Conservation (phyloP, 345 rosid genomes). For the Gossypium longicalyx region DNA sequence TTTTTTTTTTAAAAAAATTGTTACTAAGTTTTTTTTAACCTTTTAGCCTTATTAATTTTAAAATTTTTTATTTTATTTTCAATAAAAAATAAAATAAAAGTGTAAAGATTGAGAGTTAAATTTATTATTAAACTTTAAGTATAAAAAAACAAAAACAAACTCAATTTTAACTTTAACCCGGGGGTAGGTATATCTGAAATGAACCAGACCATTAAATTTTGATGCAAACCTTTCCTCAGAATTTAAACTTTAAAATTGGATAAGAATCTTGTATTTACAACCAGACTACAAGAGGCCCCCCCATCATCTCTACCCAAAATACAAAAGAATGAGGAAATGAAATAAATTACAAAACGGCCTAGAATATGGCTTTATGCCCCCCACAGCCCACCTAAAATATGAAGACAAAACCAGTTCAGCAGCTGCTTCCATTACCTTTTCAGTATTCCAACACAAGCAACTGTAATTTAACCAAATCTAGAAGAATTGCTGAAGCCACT, state of each 20-base stretch:
- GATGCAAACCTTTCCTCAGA: not conserved
- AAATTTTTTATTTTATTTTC: no score
- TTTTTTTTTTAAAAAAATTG: no score
- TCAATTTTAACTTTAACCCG: no score
- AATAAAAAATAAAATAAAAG: no score
- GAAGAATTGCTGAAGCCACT: slow-evolving; percentile 76
- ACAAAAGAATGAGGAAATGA: not conserved
- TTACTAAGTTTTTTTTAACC: no score
- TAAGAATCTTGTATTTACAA: not conserved
- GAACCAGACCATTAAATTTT: not conserved
- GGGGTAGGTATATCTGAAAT: no score
- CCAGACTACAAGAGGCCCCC: not conserved
- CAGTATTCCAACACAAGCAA: not conserved
- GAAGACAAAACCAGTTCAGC: not conserved
- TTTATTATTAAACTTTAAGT: no score
- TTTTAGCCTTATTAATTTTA: no score
- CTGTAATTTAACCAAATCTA: slow-evolving; percentile 19
- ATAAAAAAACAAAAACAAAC: no score
- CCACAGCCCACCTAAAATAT: not conserved
- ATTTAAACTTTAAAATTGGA: not conserved
- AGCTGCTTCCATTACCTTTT: not conserved
- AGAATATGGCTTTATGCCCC: no score
- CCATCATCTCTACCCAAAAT: not conserved
- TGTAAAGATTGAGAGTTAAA: no score
- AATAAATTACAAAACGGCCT: not conserved